Percentiles rank a stretch among this genome's conserved stretches.
Evolutionary conservation across 352 stramenopile species (phyloP).

Genomic region (Pseudoperonospora humuli): DNA sequence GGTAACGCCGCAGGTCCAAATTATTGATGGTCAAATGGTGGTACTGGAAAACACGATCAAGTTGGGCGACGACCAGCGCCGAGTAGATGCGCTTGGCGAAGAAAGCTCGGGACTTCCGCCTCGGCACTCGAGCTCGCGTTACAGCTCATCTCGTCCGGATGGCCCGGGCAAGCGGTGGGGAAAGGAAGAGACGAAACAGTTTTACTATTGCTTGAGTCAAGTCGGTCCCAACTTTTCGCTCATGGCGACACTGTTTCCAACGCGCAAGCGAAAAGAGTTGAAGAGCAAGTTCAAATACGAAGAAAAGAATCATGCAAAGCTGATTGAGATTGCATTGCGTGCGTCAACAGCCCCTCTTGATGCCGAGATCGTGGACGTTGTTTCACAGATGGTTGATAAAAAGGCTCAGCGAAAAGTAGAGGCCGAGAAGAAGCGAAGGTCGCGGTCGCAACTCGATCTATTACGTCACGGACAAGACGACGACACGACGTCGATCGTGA

Average conservation of each 20-base stretch:
- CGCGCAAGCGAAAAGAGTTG: slow-evolving; percentile 72
- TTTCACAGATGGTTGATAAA: slow-evolving; percentile 73
- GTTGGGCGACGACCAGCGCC: slow-evolving; percentile 38
- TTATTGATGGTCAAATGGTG: slow-evolving; percentile 84
- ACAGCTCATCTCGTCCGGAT: slow-evolving; percentile 34
- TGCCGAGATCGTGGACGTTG: slow-evolving; percentile 75
- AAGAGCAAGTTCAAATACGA: slow-evolving; percentile 87
- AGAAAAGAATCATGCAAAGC: slow-evolving; percentile 60
- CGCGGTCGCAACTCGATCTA: slow-evolving; percentile 9
- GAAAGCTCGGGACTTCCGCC: slow-evolving; percentile 22
- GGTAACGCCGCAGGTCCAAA: slow-evolving; percentile 70
- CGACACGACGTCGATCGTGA: slow-evolving; percentile 18
- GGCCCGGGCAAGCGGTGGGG: slow-evolving; percentile 53
- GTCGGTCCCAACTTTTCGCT: slow-evolving; percentile 82
- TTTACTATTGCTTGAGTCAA: slow-evolving; percentile 84
- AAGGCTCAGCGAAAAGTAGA: slow-evolving; percentile 49
- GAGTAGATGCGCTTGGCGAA: slow-evolving; percentile 26
- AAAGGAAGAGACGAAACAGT: slow-evolving; percentile 83
- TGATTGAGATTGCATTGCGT: slow-evolving; percentile 78
- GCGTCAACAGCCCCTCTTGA: slow-evolving; percentile 63
- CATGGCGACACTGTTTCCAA: slow-evolving; percentile 80
- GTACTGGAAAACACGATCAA: slow-evolving; percentile 64
- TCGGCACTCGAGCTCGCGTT: slow-evolving; percentile 29
- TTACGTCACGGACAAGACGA: slow-evolving; percentile 9
- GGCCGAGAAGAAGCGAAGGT: slow-evolving; percentile 29